Evolutionary conservation across 179 eudicot genomes (phyloP).

Genomic region (Spinacia oleracea): DNA sequence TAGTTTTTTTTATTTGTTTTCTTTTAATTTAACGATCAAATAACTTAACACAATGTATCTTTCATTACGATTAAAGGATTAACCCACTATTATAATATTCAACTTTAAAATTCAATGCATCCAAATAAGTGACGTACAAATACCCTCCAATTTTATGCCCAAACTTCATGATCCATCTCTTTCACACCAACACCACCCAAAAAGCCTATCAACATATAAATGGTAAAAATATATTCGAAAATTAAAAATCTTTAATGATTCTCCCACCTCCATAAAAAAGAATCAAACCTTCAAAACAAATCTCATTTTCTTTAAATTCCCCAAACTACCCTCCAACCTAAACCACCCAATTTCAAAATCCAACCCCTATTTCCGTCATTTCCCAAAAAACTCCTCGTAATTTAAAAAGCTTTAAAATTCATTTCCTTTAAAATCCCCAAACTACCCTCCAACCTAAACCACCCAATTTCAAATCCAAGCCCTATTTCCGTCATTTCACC

Average conservation of each 20-base stretch:
- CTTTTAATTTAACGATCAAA: too few relatives aligned
- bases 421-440: constrained; percentile 24
- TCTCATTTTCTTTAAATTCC: not conserved
- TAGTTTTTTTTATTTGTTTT: too few relatives aligned
- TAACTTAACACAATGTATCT: too few relatives aligned
- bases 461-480: not conserved
- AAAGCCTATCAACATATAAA: not conserved
- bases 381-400: not conserved
- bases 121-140: not conserved
- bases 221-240: not conserved
- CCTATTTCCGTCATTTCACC: constrained; percentile 19
- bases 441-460: constrained; percentile 12
- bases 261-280: not conserved
- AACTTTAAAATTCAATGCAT: too few relatives aligned
- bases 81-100: too few relatives aligned
- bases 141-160: not conserved
- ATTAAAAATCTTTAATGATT: not conserved
- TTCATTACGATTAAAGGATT: too few relatives aligned
- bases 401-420: constrained; percentile 18
- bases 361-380: constrained; percentile 17
- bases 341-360: not conserved
- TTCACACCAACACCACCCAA: not conserved
- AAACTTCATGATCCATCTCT: not conserved
- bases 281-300: constrained; percentile 1
- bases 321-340: constrained; percentile 21